Evolutionary conservation across 805 yeast species (phyloP).

Genomic region (Candida ponderosae): DNA sequence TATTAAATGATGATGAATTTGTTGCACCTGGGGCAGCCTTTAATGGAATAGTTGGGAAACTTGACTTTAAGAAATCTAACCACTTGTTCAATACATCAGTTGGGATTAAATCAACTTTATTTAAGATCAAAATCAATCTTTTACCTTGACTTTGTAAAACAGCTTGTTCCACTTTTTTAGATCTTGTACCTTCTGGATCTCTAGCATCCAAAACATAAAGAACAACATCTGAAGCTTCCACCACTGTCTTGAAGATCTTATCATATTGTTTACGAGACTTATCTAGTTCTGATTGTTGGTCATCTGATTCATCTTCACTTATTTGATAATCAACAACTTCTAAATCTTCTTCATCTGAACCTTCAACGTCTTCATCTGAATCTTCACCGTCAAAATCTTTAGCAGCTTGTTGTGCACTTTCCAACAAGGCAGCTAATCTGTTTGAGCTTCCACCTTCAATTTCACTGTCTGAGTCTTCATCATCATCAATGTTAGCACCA

Average conservation of each 20-base stretch:
- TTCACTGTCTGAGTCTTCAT: slow-evolving; percentile 31
- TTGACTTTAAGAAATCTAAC: slow-evolving; percentile 68
- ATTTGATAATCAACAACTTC: slow-evolving; percentile 44
- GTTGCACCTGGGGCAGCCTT: slow-evolving; percentile 73
- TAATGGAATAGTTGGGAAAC: slow-evolving; percentile 89
- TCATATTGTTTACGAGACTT: slow-evolving; percentile 87
- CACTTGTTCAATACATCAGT: slow-evolving; percentile 76
- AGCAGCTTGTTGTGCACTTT: slow-evolving; percentile 87
- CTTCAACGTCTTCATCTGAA: slow-evolving; percentile 31
- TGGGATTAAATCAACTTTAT: slow-evolving; percentile 91
- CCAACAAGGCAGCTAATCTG: slow-evolving; percentile 77
- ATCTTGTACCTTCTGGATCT: slow-evolving; percentile 93
- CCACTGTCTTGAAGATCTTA: slow-evolving; percentile 87
- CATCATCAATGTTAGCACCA: slow-evolving; percentile 31
- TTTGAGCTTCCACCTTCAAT: slow-evolving; percentile 34
- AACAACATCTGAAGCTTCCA: slow-evolving; percentile 86
- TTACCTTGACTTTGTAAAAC: slow-evolving; percentile 75
- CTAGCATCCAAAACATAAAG: slow-evolving; percentile 95
- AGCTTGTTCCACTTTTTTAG: slow-evolving; percentile 85
- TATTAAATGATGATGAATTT: slow-evolving; percentile 61
- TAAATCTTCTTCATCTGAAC: slow-evolving; percentile 32
- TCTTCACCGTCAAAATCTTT: slow-evolving; percentile 57
- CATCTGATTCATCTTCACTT: slow-evolving; percentile 32
- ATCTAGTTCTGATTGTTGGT: slow-evolving; percentile 45
- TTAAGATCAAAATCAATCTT: slow-evolving; percentile 76